A percentile compares a stretch with the other conserved stretches of the same genome.
These are phyloP conservation scores for Calonectria pteridis DNA, from an alignment of 2,329 filamentous ascomycete genomes.

Conservation along the genomic window DNA sequence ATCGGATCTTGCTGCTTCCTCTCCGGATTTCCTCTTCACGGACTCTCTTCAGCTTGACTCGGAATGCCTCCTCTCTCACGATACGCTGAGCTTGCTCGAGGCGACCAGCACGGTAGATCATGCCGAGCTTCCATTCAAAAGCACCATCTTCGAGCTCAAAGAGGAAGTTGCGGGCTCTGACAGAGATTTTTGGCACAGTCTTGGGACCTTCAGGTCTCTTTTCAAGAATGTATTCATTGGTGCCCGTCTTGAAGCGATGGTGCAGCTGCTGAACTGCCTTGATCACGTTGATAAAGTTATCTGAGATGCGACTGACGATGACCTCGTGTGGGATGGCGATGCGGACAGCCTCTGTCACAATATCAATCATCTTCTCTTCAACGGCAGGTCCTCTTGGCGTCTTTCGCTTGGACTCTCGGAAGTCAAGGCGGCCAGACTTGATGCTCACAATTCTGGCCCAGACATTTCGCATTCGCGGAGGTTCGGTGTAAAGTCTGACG, in stretches of 20 bases:
- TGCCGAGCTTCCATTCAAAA: constrained; percentile 96
- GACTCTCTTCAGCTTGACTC: constrained; percentile 87
- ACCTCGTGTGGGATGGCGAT: constrained; percentile 92
- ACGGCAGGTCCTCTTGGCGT: constrained; percentile 67
- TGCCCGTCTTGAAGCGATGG: constrained; percentile 89
- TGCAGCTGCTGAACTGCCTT: constrained; percentile 94
- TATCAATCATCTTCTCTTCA: constrained; percentile 86
- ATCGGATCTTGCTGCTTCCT: constrained; percentile 65
- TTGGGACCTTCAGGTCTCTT: constrained; percentile 91
- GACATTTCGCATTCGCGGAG: constrained; percentile 82
- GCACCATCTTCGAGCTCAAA: constrained; percentile 96
- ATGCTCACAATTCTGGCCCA: constrained; percentile 91
- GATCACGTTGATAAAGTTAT: constrained; percentile 88
- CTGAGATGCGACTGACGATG: constrained; percentile 89
- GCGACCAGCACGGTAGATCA: constrained; percentile 91
- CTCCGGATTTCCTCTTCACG: constrained; percentile 75
- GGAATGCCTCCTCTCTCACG: constrained; percentile 90
- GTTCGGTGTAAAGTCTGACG: constrained; percentile 87
- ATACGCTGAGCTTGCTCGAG: constrained; percentile 91
- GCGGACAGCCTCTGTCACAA: constrained; percentile 87
- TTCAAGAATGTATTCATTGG: constrained; percentile 87
- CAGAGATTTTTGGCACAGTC: constrained; percentile 84
- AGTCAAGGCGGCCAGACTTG: constrained; percentile 83
- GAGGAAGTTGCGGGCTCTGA: constrained; percentile 84
- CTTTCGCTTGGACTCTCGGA: constrained; percentile 82